Conservation (phyloP, 768 basidiomycete species). For the Boletus eberwhitei region DNA sequence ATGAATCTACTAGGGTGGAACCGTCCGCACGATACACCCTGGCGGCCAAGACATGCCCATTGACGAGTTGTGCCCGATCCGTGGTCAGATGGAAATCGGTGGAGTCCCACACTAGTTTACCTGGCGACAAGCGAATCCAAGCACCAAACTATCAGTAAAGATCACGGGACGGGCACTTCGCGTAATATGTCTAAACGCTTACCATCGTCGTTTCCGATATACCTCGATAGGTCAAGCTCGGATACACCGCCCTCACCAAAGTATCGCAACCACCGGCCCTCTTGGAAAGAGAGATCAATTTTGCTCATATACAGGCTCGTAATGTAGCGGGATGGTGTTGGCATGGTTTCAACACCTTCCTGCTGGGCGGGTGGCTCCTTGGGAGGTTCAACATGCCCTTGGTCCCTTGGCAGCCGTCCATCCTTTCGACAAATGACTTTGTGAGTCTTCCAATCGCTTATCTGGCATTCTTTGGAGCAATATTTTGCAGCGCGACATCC, state of each 20-base stretch:
- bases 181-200: not conserved
- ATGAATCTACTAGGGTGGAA: not conserved
- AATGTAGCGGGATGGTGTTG: not conserved
- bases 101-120: conserved; percentile 3
- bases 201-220: conserved; percentile 3
- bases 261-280: not conserved
- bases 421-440: not conserved
- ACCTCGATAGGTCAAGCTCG: not conserved
- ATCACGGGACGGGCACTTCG: no score
- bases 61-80: not conserved
- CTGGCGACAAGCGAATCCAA: not conserved
- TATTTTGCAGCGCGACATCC: not conserved
- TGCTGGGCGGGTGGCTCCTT: not conserved
- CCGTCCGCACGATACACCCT: not conserved
- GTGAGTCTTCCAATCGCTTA: not conserved
- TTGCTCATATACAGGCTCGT: not conserved
- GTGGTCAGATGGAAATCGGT: not conserved
- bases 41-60: not conserved
- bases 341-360: not conserved
- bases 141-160: not conserved
- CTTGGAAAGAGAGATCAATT: not conserved
- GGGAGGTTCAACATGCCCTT: no score
- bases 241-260: not conserved
- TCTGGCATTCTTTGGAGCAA: not conserved
- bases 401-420: not conserved